phyloP scores from a whole-genome alignment of 306 rosid genomes.

The Vachellia pachyceras region DNA sequence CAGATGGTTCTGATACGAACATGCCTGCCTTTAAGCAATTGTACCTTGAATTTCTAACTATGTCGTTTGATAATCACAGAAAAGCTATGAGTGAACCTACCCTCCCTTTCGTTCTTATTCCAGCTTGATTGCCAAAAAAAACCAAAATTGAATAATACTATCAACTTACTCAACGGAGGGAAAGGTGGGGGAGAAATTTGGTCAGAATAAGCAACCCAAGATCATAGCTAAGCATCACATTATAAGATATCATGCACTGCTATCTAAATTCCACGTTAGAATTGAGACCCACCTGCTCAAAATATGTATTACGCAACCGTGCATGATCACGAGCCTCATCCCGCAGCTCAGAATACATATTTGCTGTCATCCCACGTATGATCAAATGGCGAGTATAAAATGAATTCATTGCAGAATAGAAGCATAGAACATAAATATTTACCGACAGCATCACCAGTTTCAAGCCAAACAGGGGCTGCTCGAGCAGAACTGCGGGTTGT shows the following conservation, averaged over 20 bases:
- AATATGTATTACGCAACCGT: constrained; percentile 86
- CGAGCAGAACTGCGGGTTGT: constrained; percentile 77
- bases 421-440: constrained; percentile 63
- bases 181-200: background rate
- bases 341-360: constrained; percentile 90
- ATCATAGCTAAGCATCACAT: constrained; percentile 8
- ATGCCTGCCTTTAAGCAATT: constrained; percentile 33
- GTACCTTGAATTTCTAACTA: constrained; percentile 28
- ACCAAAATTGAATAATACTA: background rate
- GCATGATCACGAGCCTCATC: constrained; percentile 99
- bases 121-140: constrained; percentile 13
- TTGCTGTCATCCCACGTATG: constrained; percentile 75
- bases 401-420: constrained; percentile 39
- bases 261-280: constrained; percentile 22
- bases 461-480: constrained; percentile 91
- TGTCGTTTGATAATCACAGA: constrained; percentile 11
- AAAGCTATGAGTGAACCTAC: constrained; percentile 12
- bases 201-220: background rate
- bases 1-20: constrained; percentile 24
- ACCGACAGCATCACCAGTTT: constrained; percentile 98
- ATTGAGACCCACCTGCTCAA: constrained; percentile 81
- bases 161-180: constrained; percentile 7
- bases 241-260: constrained; percentile 17
- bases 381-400: constrained; percentile 50
- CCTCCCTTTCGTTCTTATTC: background rate